A percentile compares a stretch with the other conserved stretches of the same genome.
phyloP scores from a whole-genome alignment of 2,329 filamentous ascomycete species.

The Pseudocercospora musae region DNA sequence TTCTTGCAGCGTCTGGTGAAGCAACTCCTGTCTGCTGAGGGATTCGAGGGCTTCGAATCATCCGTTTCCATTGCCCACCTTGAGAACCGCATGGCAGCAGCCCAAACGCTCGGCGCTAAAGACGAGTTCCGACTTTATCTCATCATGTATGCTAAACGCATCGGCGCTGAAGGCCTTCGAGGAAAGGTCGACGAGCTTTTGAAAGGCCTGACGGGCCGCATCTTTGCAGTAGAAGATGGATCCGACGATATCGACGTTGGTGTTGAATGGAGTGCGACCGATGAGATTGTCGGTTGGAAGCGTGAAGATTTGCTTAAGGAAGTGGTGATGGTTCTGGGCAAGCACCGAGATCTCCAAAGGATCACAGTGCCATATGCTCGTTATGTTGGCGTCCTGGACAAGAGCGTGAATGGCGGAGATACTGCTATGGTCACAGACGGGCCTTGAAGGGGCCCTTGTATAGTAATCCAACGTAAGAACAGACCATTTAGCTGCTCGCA shows the following conservation, averaged over 20 bases:
- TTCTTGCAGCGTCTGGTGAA: slow-evolving; percentile 91
- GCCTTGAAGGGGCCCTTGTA: background rate
- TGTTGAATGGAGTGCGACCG: slow-evolving; percentile 63
- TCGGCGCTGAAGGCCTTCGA: slow-evolving; percentile 83
- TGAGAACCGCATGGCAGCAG: slow-evolving; percentile 89
- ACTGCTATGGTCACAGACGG: slow-evolving; percentile 7
- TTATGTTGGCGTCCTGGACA: slow-evolving; percentile 6
- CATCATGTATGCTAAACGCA: slow-evolving; percentile 96
- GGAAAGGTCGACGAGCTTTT: slow-evolving; percentile 91
- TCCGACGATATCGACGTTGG: slow-evolving; percentile 46
- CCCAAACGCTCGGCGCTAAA: slow-evolving; percentile 75
- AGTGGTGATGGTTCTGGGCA: slow-evolving; percentile 92
- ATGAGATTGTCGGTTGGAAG: slow-evolving; percentile 85
- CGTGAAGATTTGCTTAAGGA: slow-evolving; percentile 82
- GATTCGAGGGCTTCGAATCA: slow-evolving; percentile 88
- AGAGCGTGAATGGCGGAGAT: background rate
- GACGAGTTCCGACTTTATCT: slow-evolving; percentile 94
- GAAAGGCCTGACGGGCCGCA: slow-evolving; percentile 72
- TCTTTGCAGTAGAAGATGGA: slow-evolving; percentile 58
- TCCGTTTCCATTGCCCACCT: slow-evolving; percentile 90
- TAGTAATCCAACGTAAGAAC: background rate
- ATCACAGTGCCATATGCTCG: slow-evolving; percentile 69
- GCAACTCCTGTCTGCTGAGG: slow-evolving; percentile 78
- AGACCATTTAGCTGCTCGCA: background rate
- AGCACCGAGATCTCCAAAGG: slow-evolving; percentile 90